Evolutionary conservation across 805 yeast species (phyloP), one percentile per base, ranked within the genome.

Genomic region (Candida arabinofermentans): DNA sequence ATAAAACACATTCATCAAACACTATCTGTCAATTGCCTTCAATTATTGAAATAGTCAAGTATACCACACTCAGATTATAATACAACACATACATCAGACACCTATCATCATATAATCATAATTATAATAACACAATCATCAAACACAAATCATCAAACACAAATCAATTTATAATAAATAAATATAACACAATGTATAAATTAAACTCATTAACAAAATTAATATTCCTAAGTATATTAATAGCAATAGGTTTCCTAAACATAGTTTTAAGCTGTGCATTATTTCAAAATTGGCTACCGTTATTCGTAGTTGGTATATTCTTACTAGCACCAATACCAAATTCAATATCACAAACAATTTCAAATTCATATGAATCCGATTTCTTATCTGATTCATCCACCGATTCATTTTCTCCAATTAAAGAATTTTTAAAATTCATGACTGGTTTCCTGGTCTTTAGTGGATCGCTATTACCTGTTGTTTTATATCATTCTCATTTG

Each of bases 191-290:
- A 13, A 48, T 51, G 51, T 47, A 44, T 39, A 53, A 51, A 42
- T 44, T 43, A 24, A 71, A 80, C 44, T 91, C 95, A 13, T 67
- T 87, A 46, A 80, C 86, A 36, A 85, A 80, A 57, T 82, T 87
- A 50, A 83, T 87, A 31, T 80, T 81, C 14, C 75, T 87, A 24
- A 78, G 91, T 14, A 69, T 82, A 33, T 75, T 90, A 33, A 73
- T 91, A 33, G 91, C 98, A 2, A 72, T 88, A 52, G 99, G 99
- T 13, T 90, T 91, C 55, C 75, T 91, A 23, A 73, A 90, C 51
- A 93, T 90, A 34, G 83, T 91, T 23, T 70, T 93, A 30, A 85
- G 96, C 40, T 88, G 96, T 53, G 91, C 91, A 3, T 70, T 93
- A 19, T 87, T 75, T 66, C 80, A 84, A 43, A 90, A 89, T 63